These are phyloP conservation scores for Chaetomium globosum DNA, from an alignment of 2,329 filamentous ascomycete genomes.

Conservation along the genomic window DNA sequence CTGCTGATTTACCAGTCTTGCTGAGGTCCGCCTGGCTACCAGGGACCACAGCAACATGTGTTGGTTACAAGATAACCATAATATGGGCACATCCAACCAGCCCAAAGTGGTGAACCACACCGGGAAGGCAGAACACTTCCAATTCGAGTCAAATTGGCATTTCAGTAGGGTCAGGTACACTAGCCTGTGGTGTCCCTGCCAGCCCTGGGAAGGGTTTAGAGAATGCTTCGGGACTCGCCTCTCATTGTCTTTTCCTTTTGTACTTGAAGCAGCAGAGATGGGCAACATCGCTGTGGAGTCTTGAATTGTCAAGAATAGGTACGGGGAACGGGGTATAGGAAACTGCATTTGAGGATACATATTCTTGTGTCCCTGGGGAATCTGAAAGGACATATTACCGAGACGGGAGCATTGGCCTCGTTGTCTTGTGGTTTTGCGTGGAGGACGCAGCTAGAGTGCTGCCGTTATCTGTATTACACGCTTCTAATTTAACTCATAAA, in stretches of 20 bases:
- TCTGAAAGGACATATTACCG: constrained; percentile 18
- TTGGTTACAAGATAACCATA: constrained; percentile 6
- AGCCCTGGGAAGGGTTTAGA: constrained; percentile 20
- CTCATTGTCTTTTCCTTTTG: constrained; percentile 25
- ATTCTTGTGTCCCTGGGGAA: constrained; percentile 10
- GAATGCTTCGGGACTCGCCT: constrained; percentile 24
- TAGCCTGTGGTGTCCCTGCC: constrained; percentile 16
- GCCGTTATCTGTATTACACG: constrained; percentile 23
- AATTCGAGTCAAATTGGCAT: constrained; percentile 21
- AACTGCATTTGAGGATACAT: constrained; percentile 15
- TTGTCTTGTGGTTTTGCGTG: constrained; percentile 18
- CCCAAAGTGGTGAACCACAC: constrained; percentile 15
- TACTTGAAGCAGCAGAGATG: constrained; percentile 17
- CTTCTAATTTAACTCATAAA: constrained; percentile 22
- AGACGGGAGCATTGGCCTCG: constrained; percentile 7
- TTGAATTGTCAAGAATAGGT: not conserved
- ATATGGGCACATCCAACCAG: not conserved
- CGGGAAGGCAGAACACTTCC: constrained; percentile 17
- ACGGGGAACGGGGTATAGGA: not conserved
- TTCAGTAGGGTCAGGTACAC: constrained; percentile 8
- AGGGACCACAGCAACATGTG: not conserved
- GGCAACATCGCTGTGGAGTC: constrained; percentile 5
- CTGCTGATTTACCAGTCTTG: constrained; percentile 83
- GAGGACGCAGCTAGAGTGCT: constrained; percentile 16
- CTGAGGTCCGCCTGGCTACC: constrained; percentile 34